Base-by-base conservation (phyloP, 495 filamentous ascomycete species). In the Xylaria scruposa region DNA sequence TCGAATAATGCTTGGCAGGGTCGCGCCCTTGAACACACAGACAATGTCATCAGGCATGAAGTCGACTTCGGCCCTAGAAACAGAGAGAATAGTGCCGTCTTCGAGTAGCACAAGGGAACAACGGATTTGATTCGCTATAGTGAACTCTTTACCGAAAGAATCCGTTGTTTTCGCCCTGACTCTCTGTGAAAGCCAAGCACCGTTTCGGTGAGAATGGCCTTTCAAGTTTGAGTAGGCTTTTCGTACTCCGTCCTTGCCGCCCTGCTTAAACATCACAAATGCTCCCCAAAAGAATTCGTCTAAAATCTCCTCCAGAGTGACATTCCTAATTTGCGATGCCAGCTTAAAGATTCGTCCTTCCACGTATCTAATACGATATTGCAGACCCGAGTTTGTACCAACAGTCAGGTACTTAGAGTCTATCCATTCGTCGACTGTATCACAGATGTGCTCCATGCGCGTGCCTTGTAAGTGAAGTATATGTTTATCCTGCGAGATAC, bases 311-410 rank as follows among this genome's bases (percentile, higher is more conserved):
- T 63, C 36, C 13, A 46, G 7, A 15, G 1, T 15, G 2, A 63
- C 38, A 12, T 44, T 44, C 7, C 60, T 42, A 4, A 63, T 63
- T 63, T 63, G 38, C 21, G 60, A 63, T 6, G 60, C 60, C 21
- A 63, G 38, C 60, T 63, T 63, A 4, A 63, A 63, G 8, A 63
- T 63, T 3, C 60, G 60, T 1, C 60, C 60, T 1, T 63, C 60
- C 38, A 63, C 60, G 38, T 63, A 17, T 19, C 60, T 42, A 2
- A 63, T 63, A 29, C 60, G 60, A 29, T 63, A 63, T 0, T 63
- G 60, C 8, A 63, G 21, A 46, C 4, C 60, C 13, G 29, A 31
- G 29, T 31, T 31, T 31, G 29, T 31, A 31, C 29, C 29, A 31
- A 31, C 29, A 31, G 29, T 31, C 29, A 31, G 29, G 29, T 31